A percentile compares a stretch with the other conserved stretches of the same genome.
These are phyloP conservation scores for Ophiosphaerella korrae DNA, from an alignment of 2,329 filamentous ascomycete species.

Conservation along the genomic window DNA sequence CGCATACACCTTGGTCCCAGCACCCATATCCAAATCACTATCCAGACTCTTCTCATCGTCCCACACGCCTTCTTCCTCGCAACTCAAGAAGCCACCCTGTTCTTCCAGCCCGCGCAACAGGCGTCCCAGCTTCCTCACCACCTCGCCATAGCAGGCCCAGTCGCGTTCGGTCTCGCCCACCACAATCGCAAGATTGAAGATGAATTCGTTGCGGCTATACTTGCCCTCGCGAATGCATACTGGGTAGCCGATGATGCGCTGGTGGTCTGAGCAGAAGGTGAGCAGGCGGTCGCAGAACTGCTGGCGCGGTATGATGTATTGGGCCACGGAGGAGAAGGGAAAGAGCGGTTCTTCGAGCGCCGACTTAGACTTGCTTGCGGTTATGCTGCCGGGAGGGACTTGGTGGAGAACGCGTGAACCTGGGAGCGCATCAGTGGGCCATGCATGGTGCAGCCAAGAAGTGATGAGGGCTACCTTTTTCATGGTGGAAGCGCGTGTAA, in stretches of 20 bases:
- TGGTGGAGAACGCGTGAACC: slow-evolving; percentile 68
- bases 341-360: slow-evolving; percentile 68
- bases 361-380: slow-evolving; percentile 21
- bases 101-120: slow-evolving; percentile 90
- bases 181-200: slow-evolving; percentile 95
- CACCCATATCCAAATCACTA: slow-evolving; percentile 34
- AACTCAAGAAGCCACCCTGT: slow-evolving; percentile 81
- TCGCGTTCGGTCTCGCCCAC: slow-evolving; percentile 69
- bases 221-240: slow-evolving; percentile 79
- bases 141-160: slow-evolving; percentile 78
- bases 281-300: slow-evolving; percentile 93
- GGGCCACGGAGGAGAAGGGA: slow-evolving; percentile 82
- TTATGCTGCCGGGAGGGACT: slow-evolving; percentile 65
- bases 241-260: slow-evolving; percentile 84
- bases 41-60: slow-evolving; percentile 29
- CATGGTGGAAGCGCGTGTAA: slow-evolving; percentile 69
- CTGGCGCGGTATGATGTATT: slow-evolving; percentile 93
- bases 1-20: slow-evolving; percentile 62
- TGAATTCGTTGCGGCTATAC: slow-evolving; percentile 93
- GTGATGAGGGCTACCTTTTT: slow-evolving; percentile 42
- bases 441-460: slow-evolving; percentile 2
- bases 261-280: slow-evolving; percentile 74
- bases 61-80: slow-evolving; percentile 54
- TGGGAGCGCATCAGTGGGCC: slow-evolving; percentile 35
- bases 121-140: slow-evolving; percentile 82